phyloP scores from a whole-genome alignment of 108 stramenopile genomes.

The Conticribra guillardii region DNA sequence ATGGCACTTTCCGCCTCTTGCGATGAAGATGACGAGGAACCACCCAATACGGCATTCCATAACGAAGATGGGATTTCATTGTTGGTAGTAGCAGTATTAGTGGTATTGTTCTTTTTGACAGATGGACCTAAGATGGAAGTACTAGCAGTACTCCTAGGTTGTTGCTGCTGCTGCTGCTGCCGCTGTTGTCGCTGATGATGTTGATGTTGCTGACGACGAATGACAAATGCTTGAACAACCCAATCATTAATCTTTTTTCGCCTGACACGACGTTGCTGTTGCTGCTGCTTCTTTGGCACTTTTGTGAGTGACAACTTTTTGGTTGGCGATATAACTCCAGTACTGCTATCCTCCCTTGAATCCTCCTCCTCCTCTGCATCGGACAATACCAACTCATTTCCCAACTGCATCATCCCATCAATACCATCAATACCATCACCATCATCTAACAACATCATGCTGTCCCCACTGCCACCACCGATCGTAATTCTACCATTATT shows the following conservation, averaged over 20 bases:
- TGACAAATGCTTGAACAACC: slow-evolving; percentile 36
- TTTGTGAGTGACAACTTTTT: neutral
- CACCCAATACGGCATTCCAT: slow-evolving; percentile 36
- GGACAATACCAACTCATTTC: neutral
- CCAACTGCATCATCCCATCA: neutral
- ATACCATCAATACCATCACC: too few relatives aligned
- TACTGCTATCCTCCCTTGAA: neutral
- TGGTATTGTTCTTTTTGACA: too few relatives aligned
- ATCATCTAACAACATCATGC: too few relatives aligned
- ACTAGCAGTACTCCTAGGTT: too few relatives aligned
- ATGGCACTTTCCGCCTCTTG: slow-evolving; percentile 13
- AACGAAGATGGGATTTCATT: slow-evolving; percentile 4
- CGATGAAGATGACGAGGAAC: too few relatives aligned
- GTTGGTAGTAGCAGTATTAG: slow-evolving; percentile 3
- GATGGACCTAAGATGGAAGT: too few relatives aligned
- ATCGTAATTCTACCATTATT: slow-evolving; percentile 7
- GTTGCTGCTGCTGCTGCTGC: neutral
- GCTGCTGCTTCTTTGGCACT: neutral
- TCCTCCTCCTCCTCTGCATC: neutral
- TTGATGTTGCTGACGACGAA: neutral
- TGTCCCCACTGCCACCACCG: too few relatives aligned
- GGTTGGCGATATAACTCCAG: too few relatives aligned
- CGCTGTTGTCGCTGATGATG: neutral
- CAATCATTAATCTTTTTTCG: slow-evolving; percentile 34
- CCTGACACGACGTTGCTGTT: slow-evolving; percentile 1